phyloP scores from a whole-genome alignment of 345 rosid genomes.

The Syzygium aromaticum region DNA sequence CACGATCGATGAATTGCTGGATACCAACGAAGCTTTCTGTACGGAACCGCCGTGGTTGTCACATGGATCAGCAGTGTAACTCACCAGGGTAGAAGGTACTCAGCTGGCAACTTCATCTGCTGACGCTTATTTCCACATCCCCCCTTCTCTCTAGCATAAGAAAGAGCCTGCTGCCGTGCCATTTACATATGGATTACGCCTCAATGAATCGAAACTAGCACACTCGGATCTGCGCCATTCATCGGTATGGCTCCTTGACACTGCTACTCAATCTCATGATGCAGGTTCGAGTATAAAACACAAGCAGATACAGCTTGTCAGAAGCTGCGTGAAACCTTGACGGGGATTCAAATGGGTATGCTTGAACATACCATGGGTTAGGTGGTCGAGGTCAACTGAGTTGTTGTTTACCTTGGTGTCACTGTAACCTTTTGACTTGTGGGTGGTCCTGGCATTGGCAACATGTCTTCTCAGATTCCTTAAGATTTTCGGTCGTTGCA shows the following conservation, averaged over 20 bases:
- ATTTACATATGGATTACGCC: not conserved
- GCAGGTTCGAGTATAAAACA: constrained; percentile 34
- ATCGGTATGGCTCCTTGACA: not conserved
- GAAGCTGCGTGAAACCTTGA: constrained; percentile 16
- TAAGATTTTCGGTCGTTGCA: no score
- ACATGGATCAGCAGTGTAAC: constrained; percentile 20
- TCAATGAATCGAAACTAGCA: not conserved
- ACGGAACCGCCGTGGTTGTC: constrained; percentile 20
- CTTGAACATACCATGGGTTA: constrained; percentile 42
- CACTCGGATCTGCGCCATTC: not conserved
- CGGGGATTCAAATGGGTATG: constrained; percentile 42
- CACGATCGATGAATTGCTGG: not conserved
- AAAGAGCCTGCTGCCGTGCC: not conserved
- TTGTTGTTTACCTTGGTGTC: not conserved
- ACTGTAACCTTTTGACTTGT: not conserved
- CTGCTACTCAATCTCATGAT: not conserved
- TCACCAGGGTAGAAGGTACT: constrained; percentile 12
- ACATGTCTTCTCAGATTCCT: no score
- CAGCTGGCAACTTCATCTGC: not conserved
- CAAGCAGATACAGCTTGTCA: constrained; percentile 17
- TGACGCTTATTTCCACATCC: not conserved
- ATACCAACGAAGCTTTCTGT: constrained; percentile 23
- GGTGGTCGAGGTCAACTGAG: constrained; percentile 29
- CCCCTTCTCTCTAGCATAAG: not conserved
- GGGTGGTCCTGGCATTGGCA: no score